Evolutionary conservation across 768 basidiomycete genomes (phyloP), one percentile per base, ranked within the genome.

Genomic region (Rhodotorula paludigena): DNA sequence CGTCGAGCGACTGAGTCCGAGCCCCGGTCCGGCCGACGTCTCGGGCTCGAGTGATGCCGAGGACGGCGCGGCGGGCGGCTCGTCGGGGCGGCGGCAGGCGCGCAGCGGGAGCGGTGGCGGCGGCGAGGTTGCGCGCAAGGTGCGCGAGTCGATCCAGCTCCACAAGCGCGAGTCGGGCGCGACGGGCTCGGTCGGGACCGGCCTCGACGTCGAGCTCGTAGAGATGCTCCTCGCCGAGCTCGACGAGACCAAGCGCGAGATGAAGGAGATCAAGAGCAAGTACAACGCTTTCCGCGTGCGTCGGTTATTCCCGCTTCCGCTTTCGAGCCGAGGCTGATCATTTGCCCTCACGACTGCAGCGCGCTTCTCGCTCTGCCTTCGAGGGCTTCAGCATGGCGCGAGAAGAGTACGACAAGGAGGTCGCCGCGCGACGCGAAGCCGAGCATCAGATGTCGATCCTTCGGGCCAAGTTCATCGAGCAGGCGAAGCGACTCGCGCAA

Each of bases 371-470:
- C 71, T 89, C 91, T 71, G 93, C 89, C 68, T 89, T 92, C 62
- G 89, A 92, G 69, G 96, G 96, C 48, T 81, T 99, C 48, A 87
- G 87, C 1, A 92, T 93, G 33, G 92, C 94, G 4, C 89, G 92
- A 73, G 87, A 88, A 49, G 96, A 98, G 76, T 97, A 94, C 76
- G 93, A 97, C 76, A 85, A 85, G 58, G 96, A 98, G 78, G 82
- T 92, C 42, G 86, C 89, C 64, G 85, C 87, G 30, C 85, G 94
- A 28, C 85, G 90, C 25, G 92, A 97, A 70, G 89, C 90, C 2
- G 92, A 98, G 79, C 87, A 89, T 0, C 92, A 97, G 79, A 89
- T 97, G 64, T 87, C 88, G 32, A 84, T 89, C 48, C 81, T 99
- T 33, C 82, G 90, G 49, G 86, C 91, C 38, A 82, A 93, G 57